Evolutionary conservation across 1,284 basidiomycete genomes (phyloP).

Genomic region (Heterobasidion parviporum): DNA sequence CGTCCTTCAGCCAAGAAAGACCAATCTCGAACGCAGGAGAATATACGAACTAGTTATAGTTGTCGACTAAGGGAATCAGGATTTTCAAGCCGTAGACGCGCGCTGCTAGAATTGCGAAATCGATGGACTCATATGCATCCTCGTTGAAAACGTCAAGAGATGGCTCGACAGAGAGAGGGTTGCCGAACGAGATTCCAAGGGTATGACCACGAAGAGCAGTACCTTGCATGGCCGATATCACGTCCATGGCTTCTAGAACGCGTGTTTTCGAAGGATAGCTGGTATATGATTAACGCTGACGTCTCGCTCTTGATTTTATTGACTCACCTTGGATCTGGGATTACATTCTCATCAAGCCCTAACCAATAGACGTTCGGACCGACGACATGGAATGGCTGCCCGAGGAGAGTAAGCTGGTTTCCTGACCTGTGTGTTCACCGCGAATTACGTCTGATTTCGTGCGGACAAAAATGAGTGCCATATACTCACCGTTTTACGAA

Average conservation of each 20-base stretch:
- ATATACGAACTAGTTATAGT: conserved; percentile 12
- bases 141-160: conserved; percentile 22
- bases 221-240: conserved; percentile 22
- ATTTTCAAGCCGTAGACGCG: conserved; percentile 19
- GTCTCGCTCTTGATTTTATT: background rate
- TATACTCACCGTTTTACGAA: background rate
- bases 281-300: conserved; percentile 13
- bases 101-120: conserved; percentile 26
- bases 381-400: background rate
- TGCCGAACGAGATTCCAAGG: conserved; percentile 26
- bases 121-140: conserved; percentile 22
- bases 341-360: conserved; percentile 18
- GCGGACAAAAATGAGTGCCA: background rate
- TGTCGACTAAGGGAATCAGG: conserved; percentile 25
- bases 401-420: background rate
- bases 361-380: conserved; percentile 24
- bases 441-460: background rate
- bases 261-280: conserved; percentile 20
- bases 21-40: background rate
- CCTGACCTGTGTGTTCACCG: background rate
- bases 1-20: background rate
- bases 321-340: conserved; percentile 5
- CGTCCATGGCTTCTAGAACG: conserved; percentile 16
- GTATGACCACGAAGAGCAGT: conserved; percentile 23
- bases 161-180: conserved; percentile 21